Evolutionary conservation across 1,284 basidiomycete species (phyloP), one percentile per base, ranked within the genome.

Genomic region (Cerrena zonata): DNA sequence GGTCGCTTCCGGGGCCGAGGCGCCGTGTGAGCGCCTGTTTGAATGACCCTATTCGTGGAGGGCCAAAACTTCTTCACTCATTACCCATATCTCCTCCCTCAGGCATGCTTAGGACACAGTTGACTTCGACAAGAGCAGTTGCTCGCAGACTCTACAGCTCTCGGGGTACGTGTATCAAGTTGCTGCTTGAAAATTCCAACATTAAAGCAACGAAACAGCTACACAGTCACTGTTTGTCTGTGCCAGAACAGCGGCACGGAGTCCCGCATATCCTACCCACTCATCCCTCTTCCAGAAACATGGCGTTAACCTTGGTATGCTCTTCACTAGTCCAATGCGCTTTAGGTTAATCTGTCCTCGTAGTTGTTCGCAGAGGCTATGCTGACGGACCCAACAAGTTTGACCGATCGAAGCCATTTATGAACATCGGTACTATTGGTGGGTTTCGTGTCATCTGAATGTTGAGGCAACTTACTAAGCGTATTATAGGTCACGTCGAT

Each of bases 351-450:
- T 49, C 34, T 39, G 5, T 23, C 34, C 18, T 26, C 50, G 10
- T 49, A 77, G 75, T 64, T 46, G 56, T 63, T 46, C 71, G 74
- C 57, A 80, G 85, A 64, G 77, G 81, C 27, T 90, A 90, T 70
- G 88, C 88, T 48, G 93, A 95, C 61, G 76, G 79, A 40, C n/a
- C n/a, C n/a, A n/a, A n/a, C n/a, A 86, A 84, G 69, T 97, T 86
- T 74, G 80, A 83, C 55, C 87, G 94, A 55, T 72, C 76, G 47
- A 97, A 97, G 73, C 92, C 94, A 34, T 94, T 96, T 70, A 91
- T 97, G 89, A 97, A 95, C 76, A 92, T 95, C 66, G 92, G 92
- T 60, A 95, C 92, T 52, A 94, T 95, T 64, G 91, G 85, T 86
- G 63, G 45, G 73, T 70, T 63, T 34, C 15, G 7, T 34, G 30